Evolutionary conservation across 371 early-diverging fungal genomes (phyloP).

Genomic region (Rhizopus stolonifer): DNA sequence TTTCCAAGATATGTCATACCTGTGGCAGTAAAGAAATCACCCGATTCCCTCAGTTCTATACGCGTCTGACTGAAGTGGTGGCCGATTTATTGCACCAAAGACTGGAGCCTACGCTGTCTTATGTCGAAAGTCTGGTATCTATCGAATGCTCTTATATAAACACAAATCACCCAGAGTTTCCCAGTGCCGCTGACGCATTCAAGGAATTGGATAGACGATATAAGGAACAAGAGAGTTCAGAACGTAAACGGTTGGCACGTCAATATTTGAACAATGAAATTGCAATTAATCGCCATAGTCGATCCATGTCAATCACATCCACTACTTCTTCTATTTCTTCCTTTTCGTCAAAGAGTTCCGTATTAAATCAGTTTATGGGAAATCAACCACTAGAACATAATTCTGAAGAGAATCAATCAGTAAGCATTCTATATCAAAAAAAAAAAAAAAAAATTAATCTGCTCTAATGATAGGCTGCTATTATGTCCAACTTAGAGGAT

Average conservation of each 20-base stretch:
- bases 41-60: constrained; percentile 81
- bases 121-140: constrained; percentile 80
- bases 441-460: too few relatives aligned
- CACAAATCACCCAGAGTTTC: constrained; percentile 92
- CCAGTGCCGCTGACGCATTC: constrained; percentile 76
- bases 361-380: neutral
- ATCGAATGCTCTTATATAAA: constrained; percentile 91
- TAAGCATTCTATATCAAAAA: too few relatives aligned
- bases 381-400: neutral
- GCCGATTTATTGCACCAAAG: constrained; percentile 79
- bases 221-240: constrained; percentile 39
- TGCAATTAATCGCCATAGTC: neutral
- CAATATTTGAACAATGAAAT: constrained; percentile 11
- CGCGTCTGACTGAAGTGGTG: constrained; percentile 73
- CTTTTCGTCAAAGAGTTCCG: constrained; percentile 12
- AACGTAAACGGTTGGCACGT: constrained; percentile 26
- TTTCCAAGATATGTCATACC: constrained; percentile 84
- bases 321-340: constrained; percentile 6
- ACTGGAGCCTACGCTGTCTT: constrained; percentile 65
- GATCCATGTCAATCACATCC: constrained; percentile 26
- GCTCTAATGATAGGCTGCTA: neutral
- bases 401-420: constrained; percentile 24
- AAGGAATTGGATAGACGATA: constrained; percentile 46
- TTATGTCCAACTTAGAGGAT: constrained; percentile 1
- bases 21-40: constrained; percentile 70